Conservation (phyloP, 495 filamentous ascomycete species). For the Trichoderma orchidacearum region DNA sequence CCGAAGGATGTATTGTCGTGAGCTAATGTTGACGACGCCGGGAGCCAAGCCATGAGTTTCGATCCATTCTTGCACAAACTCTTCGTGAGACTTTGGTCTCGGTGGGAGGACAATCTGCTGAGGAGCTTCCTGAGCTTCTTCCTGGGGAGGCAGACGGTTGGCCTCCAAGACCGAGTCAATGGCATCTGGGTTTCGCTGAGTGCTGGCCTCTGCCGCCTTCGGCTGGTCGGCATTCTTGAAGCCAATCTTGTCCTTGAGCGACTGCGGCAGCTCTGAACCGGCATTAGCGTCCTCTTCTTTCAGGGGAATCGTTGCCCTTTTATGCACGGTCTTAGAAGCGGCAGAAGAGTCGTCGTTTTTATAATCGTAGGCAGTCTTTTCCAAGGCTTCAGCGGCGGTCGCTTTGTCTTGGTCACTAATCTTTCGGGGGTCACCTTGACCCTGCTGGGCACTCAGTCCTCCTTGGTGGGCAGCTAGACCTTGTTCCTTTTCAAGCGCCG, state of each 20-base stretch:
- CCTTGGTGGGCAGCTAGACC: slow-evolving; percentile 2
- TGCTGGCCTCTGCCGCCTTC: background rate
- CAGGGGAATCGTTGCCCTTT: background rate
- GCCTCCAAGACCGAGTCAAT: slow-evolving; percentile 6
- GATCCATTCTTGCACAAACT: slow-evolving; percentile 48
- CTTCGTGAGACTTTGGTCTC: slow-evolving; percentile 42
- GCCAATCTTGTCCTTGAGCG: background rate
- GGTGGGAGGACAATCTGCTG: slow-evolving; percentile 4
- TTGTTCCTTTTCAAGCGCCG: slow-evolving; percentile 18
- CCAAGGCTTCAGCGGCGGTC: background rate
- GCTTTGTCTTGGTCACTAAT: background rate
- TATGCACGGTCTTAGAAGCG: background rate
- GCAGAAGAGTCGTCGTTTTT: background rate
- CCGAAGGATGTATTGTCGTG: slow-evolving; percentile 64
- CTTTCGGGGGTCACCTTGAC: slow-evolving; percentile 2
- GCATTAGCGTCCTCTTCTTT: background rate
- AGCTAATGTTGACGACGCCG: slow-evolving; percentile 48
- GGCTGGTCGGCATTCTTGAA: slow-evolving; percentile 3
- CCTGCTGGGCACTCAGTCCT: slow-evolving; percentile 6
- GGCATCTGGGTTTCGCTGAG: slow-evolving; percentile 3
- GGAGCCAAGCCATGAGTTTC: slow-evolving; percentile 47
- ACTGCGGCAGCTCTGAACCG: background rate
- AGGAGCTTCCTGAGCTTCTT: slow-evolving; percentile 8
- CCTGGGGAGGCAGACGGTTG: slow-evolving; percentile 12
- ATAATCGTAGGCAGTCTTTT: background rate